Conservation (phyloP, 805 yeast species). For the Wickerhamomyces silvicola region DNA sequence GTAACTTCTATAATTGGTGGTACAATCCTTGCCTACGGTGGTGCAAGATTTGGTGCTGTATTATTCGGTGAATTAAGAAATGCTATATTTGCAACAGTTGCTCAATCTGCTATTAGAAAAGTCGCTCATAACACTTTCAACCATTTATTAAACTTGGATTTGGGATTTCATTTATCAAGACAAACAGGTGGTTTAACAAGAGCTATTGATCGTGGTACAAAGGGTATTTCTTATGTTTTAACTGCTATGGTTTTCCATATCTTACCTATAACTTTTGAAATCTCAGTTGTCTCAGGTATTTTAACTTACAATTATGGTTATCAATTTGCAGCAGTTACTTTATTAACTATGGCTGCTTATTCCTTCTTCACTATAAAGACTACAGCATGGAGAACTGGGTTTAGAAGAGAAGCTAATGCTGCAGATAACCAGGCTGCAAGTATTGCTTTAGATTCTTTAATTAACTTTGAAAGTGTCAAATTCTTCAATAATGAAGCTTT, state of each 20-base stretch:
- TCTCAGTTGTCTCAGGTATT: slow-evolving; percentile 87
- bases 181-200: slow-evolving; percentile 96
- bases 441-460: slow-evolving; percentile 87
- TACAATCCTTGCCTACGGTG: slow-evolving; percentile 79
- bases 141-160: slow-evolving; percentile 77
- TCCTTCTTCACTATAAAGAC: slow-evolving; percentile 83
- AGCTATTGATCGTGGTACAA: slow-evolving; percentile 96
- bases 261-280: slow-evolving; percentile 87
- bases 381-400: slow-evolving; percentile 93
- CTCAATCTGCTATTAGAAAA: slow-evolving; percentile 86
- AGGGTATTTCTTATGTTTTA: slow-evolving; percentile 89
- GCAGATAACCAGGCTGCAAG: slow-evolving; percentile 97
- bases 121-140: slow-evolving; percentile 85
- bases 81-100: slow-evolving; percentile 92
- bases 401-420: slow-evolving; percentile 80
- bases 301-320: slow-evolving; percentile 88
- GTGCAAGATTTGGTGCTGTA: slow-evolving; percentile 91
- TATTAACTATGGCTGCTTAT: slow-evolving; percentile 83
- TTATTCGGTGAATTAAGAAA: slow-evolving; percentile 90
- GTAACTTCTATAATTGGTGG: slow-evolving; percentile 62
- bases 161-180: slow-evolving; percentile 81
- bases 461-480: slow-evolving; percentile 91
- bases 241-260: slow-evolving; percentile 98
- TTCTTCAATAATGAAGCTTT: slow-evolving; percentile 85
- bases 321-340: slow-evolving; percentile 82